phyloP scores from a whole-genome alignment of 2,329 filamentous ascomycete genomes.

The Zelopaecilomyces penicillatus region DNA sequence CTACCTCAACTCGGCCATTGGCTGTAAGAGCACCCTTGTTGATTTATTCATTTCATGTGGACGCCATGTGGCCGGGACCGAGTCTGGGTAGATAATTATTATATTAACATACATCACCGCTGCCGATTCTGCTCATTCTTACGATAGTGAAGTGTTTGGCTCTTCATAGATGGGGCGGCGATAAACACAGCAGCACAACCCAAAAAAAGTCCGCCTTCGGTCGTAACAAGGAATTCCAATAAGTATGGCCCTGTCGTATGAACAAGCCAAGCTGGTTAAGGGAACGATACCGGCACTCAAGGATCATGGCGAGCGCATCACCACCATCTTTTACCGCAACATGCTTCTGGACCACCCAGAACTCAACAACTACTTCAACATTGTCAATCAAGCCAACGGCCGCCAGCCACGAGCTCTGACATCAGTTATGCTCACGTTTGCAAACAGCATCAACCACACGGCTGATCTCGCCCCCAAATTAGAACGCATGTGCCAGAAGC shows the following conservation, averaged over 20 bases:
- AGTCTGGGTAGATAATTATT: no score
- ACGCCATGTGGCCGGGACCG: no score
- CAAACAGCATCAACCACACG: slow-evolving; percentile 58
- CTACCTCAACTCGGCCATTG: no score
- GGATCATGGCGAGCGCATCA: slow-evolving; percentile 60
- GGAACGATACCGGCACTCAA: slow-evolving; percentile 61
- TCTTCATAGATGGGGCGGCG: not conserved
- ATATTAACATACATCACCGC: no score
- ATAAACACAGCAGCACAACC: not conserved
- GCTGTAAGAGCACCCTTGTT: no score
- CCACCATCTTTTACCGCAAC: slow-evolving; percentile 62
- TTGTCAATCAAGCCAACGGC: slow-evolving; percentile 27
- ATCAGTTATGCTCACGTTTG: slow-evolving; percentile 57
- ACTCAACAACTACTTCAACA: slow-evolving; percentile 63
- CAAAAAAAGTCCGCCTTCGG: not conserved
- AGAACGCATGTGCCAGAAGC: slow-evolving; percentile 60
- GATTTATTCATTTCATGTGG: no score
- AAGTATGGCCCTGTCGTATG: slow-evolving; percentile 35
- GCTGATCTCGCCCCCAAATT: slow-evolving; percentile 45
- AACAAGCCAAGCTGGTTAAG: slow-evolving; percentile 58
- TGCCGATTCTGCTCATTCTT: no score
- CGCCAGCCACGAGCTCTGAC: slow-evolving; percentile 27
- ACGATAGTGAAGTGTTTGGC: no score
- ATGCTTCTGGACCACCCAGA: slow-evolving; percentile 58
- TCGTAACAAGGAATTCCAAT: not conserved